Evolutionary conservation across 1,139 yeast genomes (phyloP), one percentile per base, ranked within the genome.

Genomic region (Saccharomyces hybrid): DNA sequence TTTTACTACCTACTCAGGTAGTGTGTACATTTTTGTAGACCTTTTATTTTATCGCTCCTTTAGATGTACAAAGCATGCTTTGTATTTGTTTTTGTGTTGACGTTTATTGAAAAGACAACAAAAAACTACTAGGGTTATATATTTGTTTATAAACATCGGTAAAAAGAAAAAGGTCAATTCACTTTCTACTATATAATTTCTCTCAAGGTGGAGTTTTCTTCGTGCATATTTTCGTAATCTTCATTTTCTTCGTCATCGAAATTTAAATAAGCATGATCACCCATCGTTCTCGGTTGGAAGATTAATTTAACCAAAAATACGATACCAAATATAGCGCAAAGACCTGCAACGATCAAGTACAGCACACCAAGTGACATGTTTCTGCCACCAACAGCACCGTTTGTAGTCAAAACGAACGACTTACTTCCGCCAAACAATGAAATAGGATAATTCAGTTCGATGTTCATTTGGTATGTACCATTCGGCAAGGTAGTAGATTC

Each of bases 261-360:
- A 49, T 68, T 66, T 58, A 76, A 62, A 56, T 71, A 74, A 14
- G 75, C 61, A 57, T 75, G 77, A 55, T 74, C 77, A 7, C 76
- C 78, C 47, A 74, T 61, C 52, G 71, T 74, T 60, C 80, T 72
- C 14, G 82, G 78, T 53, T 72, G 77, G 46, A 78, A 67, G 27
- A 78, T 65, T 50, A 78, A 77, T 59, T 78, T 78, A 44, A 76
- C 62, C 55, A 78, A 63, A 58, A 79, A 79, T 1, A 75, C 61
- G 0, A 76, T 60, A 54, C 77, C 78, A 60, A 77, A 76, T 11
- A 77, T 52, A 1, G 77, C 67, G 12, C 78, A 87, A n/a, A 91
- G 73, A 2, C 90, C 96, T n/a, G 98, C 98, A 26, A 88, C 95
- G 14, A 83, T 95, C 65, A 93, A 81, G 86, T 96, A 93, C 38